phyloP scores from a whole-genome alignment of 768 basidiomycete genomes.

The Lentinus brumalis region DNA sequence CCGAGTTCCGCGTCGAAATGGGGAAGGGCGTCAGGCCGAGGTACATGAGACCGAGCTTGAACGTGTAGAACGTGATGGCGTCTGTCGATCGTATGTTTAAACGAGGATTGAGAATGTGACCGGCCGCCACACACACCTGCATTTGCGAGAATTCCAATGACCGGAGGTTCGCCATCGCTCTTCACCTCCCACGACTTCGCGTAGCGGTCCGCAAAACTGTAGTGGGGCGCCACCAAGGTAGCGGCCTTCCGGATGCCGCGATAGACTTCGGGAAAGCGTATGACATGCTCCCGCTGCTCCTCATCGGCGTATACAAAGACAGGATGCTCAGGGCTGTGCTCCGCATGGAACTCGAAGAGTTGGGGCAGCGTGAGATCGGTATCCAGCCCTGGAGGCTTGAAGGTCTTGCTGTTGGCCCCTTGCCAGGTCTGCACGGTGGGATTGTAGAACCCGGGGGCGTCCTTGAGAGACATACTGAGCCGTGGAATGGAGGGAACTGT shows the following conservation, averaged over 20 bases:
- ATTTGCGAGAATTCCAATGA: constrained; percentile 9
- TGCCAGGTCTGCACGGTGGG: constrained; percentile 1
- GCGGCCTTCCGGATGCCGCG: constrained; percentile 8
- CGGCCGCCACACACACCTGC: constrained; percentile 9
- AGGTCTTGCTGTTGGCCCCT: constrained; percentile 7
- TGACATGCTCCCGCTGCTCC: background rate
- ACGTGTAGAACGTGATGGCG: constrained; percentile 22
- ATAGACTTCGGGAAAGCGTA: constrained; percentile 8
- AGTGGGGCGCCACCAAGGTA: background rate
- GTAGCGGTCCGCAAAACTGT: background rate
- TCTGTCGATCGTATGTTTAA: constrained; percentile 21
- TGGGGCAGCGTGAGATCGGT: constrained; percentile 3
- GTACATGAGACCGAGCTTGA: constrained; percentile 24
- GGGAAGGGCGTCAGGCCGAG: constrained; percentile 35
- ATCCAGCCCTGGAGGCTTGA: constrained; percentile 5
- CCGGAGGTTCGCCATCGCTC: background rate
- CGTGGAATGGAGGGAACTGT: too few relatives aligned
- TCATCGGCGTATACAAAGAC: constrained; percentile 9
- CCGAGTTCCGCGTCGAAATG: constrained; percentile 39
- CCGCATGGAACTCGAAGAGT: constrained; percentile 12
- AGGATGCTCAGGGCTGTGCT: constrained; percentile 8
- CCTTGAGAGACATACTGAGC: background rate
- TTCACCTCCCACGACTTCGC: background rate
- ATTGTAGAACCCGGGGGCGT: constrained; percentile 2
- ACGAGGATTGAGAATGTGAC: background rate